Evolutionary conservation across 257 asterid species (phyloP), one percentile per base, ranked within the genome.

Genomic region (Petunia secreta): DNA sequence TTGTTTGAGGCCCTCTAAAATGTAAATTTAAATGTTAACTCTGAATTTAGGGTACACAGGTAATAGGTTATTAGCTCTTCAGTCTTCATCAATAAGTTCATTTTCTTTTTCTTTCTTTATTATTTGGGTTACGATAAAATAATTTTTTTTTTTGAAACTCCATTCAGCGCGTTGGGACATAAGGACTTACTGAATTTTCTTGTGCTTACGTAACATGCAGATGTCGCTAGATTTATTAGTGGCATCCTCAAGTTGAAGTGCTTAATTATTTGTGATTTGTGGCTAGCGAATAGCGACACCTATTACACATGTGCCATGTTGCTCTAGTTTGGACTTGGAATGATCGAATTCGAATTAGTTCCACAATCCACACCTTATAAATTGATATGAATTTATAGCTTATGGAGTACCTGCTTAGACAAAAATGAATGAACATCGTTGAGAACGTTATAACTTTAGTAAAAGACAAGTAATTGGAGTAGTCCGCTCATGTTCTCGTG

Each of bases 301-400:
- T 41, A 69, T 9, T 8, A 69, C 40, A 46, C 59, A 69, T 69
- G 77, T 69, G 77, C 43, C 77, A 46, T 69, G 57, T 55, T 54
- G 60, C 6, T 55, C 34, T 55, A 55, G 13, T 55, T 55, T 55
- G 25, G 34, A 13, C 34, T 55, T 14, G 60, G 60, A 6, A 55
- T 55, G 60, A 55, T 55, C 15, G 60, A 55, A 55, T 55, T 55
- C 15, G 60, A 55, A 55, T 55, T 55, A 55, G 60, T 55, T 6
- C 15, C 8, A 55, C 60, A 55, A 6, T 25, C 15, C 15, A 55
- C 3, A 46, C 52, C 25, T 25, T 25, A 46, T 4, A 46, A 46
- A 46, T 4, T 46, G 4, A 2, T 46, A 46, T 54, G 25, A 55
- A 55, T 13, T 55, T 25, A 2, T 55, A 2, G 34, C 15, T 9